Evolutionary conservation across 108 stramenopile genomes (phyloP).

Genomic region (Fragilariopsis cylindrus): DNA sequence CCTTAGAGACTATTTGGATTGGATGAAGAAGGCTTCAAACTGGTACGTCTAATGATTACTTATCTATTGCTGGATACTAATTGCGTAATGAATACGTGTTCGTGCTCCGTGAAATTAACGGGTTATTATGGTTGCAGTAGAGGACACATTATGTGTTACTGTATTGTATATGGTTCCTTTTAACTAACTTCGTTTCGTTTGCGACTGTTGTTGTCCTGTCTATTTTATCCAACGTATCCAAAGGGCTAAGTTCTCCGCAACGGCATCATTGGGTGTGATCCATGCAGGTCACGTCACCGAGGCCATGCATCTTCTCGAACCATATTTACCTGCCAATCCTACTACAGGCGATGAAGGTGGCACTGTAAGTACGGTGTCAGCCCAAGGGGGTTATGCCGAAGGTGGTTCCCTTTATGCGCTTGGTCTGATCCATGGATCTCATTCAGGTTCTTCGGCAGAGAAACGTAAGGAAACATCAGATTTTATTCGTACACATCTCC

Average conservation of each 20-base stretch:
- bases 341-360: conserved; percentile 48
- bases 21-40: conserved; percentile 98
- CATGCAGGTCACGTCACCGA: conserved; percentile 97
- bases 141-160: conserved; percentile 1
- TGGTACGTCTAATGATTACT: conserved; percentile 70
- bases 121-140: too few relatives aligned
- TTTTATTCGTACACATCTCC: conserved; percentile 73
- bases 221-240: background rate
- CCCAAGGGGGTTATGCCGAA: conserved; percentile 91
- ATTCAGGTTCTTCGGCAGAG: conserved; percentile 77
- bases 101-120: too few relatives aligned
- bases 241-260: conserved; percentile 98
- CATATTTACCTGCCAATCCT: conserved; percentile 93
- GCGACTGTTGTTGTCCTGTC: background rate
- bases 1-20: conserved; percentile 96
- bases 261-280: conserved; percentile 95
- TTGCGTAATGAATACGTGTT: too few relatives aligned
- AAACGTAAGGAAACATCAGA: conserved; percentile 82
- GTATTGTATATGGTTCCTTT: background rate
- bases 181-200: background rate
- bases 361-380: conserved; percentile 48
- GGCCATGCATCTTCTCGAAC: conserved; percentile 94
- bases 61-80: background rate
- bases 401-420: conserved; percentile 96
- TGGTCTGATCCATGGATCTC: conserved; percentile 95